Conservation (phyloP, 2,329 filamentous ascomycete species). For the Anisogramma anomala region DNA sequence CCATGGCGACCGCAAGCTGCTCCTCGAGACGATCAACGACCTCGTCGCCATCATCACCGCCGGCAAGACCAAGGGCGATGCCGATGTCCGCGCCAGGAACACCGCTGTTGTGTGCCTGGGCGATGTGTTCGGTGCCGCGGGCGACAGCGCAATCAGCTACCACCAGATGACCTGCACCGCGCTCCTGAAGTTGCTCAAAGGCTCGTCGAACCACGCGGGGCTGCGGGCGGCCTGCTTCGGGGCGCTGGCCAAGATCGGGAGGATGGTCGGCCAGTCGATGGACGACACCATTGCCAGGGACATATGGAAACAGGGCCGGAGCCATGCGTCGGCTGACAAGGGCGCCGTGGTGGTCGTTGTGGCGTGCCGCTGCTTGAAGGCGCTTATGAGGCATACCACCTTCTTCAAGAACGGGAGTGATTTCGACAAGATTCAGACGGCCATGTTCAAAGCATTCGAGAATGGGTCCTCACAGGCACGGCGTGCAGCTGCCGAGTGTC, state of each 20-base stretch:
- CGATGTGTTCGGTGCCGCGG: slow-evolving; percentile 80
- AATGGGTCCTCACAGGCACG: slow-evolving; percentile 63
- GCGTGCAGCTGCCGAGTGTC: slow-evolving; percentile 74
- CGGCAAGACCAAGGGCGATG: slow-evolving; percentile 63
- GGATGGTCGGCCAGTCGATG: slow-evolving; percentile 62
- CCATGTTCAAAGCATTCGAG: slow-evolving; percentile 79
- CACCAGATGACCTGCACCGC: slow-evolving; percentile 63
- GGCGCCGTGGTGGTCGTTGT: slow-evolving; percentile 67
- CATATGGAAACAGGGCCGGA: slow-evolving; percentile 84
- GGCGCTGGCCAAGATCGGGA: slow-evolving; percentile 62
- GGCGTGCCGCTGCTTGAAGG: slow-evolving; percentile 68
- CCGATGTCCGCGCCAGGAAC: slow-evolving; percentile 70
- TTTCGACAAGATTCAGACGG: slow-evolving; percentile 76
- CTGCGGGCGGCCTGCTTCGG: slow-evolving; percentile 67
- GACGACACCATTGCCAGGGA: slow-evolving; percentile 82
- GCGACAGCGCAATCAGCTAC: slow-evolving; percentile 80
- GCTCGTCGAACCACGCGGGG: slow-evolving; percentile 67
- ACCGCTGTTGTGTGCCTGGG: slow-evolving; percentile 80
- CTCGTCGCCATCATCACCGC: slow-evolving; percentile 60
- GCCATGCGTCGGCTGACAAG: slow-evolving; percentile 66
- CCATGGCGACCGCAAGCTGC: slow-evolving; percentile 76
- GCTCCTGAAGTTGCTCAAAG: slow-evolving; percentile 69
- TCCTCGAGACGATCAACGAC: slow-evolving; percentile 93
- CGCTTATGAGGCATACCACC: slow-evolving; percentile 57
- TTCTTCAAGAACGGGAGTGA: slow-evolving; percentile 85